phyloP scores from a whole-genome alignment of 169 alveolate genomes.

The Amoebophrya sp. region DNA sequence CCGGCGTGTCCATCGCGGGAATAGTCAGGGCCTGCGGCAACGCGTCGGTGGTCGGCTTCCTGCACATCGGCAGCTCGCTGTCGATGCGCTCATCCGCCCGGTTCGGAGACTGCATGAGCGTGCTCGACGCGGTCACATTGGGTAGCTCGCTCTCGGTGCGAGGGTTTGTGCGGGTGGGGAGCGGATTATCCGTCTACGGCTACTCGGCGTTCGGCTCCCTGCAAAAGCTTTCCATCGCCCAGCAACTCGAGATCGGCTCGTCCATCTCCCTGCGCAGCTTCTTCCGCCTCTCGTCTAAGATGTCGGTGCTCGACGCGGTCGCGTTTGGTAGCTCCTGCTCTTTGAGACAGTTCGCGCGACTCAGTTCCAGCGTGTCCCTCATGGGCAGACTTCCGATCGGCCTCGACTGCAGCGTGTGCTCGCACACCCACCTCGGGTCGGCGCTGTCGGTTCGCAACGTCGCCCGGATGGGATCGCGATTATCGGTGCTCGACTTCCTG shows the following conservation, averaged over 20 bases:
- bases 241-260: neutral
- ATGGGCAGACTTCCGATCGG: no score
- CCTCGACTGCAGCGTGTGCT: neutral
- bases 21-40: neutral
- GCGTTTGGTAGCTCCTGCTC: no score
- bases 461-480: neutral
- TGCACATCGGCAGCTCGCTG: neutral
- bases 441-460: constrained; percentile 3
- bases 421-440: neutral
- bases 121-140: neutral
- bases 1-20: neutral
- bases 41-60: neutral
- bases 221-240: no score
- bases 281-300: neutral
- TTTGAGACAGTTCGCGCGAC: no score
- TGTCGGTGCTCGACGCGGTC: no score
- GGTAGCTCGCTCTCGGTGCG: no score
- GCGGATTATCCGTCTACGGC: no score
- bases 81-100: neutral
- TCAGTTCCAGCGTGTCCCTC: no score
- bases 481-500: neutral
- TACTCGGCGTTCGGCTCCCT: no score
- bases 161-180: no score
- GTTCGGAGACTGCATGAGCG: neutral
- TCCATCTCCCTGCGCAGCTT: neutral